These are phyloP conservation scores for Pulveroboletus sp. DNA, from an alignment of 768 basidiomycete species.

Conservation along the genomic window DNA sequence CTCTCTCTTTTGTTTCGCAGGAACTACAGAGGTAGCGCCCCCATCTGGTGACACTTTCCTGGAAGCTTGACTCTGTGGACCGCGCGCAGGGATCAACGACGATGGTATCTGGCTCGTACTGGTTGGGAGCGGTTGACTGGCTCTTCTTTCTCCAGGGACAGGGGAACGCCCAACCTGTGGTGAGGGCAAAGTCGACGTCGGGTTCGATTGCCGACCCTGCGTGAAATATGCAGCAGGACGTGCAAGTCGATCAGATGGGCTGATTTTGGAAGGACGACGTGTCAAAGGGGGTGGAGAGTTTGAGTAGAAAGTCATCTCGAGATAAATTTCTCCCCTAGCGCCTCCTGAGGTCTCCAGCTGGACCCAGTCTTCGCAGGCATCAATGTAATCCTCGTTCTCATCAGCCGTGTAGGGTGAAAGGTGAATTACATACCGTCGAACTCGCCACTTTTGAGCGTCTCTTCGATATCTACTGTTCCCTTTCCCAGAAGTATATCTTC, in stretches of 20 bases:
- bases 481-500: slow-evolving; percentile 75
- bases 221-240: slow-evolving; percentile 34
- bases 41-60: slow-evolving; percentile 4
- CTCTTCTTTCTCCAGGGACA: slow-evolving; percentile 7
- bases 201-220: slow-evolving; percentile 20
- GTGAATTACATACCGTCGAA: slow-evolving; percentile 72
- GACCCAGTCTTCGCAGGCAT: slow-evolving; percentile 65
- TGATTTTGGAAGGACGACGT: slow-evolving; percentile 52
- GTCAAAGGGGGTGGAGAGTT: slow-evolving; percentile 54
- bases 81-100: slow-evolving; percentile 24
- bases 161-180: slow-evolving; percentile 11
- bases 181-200: slow-evolving; percentile 13
- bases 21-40: slow-evolving; percentile 2
- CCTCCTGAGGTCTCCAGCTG: slow-evolving; percentile 54
- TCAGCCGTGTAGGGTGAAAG: slow-evolving; percentile 4
- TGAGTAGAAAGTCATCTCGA: slow-evolving; percentile 92
- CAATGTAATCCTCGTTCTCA: neutral
- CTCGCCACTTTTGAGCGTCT: slow-evolving; percentile 80
- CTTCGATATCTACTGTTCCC: slow-evolving; percentile 68
- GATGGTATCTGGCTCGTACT: slow-evolving; percentile 14
- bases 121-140: slow-evolving; percentile 1
- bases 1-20: slow-evolving; percentile 24
- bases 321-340: slow-evolving; percentile 78
- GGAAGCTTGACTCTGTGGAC: slow-evolving; percentile 6
- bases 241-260: slow-evolving; percentile 47